These are phyloP conservation scores for Rhizopogon sp. DNA, from an alignment of 768 basidiomycete genomes.

Conservation along the genomic window DNA sequence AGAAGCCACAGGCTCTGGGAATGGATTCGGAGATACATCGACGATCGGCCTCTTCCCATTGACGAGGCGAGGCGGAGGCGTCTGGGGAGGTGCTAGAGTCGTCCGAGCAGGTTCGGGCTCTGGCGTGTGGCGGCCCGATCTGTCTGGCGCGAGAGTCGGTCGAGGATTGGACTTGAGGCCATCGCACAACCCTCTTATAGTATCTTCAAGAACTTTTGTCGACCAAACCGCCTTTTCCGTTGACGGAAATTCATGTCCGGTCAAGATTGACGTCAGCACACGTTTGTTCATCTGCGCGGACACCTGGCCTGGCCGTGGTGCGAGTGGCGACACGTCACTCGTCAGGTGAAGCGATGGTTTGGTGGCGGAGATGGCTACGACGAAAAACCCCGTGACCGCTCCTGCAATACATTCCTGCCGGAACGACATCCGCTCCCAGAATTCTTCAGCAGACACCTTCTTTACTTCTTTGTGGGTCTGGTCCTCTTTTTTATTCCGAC, in stretches of 20 bases:
- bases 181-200: slow-evolving; percentile 69
- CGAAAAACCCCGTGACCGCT: slow-evolving; percentile 91
- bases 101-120: slow-evolving; percentile 26
- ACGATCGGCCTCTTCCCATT: slow-evolving; percentile 24
- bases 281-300: slow-evolving; percentile 64
- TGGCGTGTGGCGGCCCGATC: slow-evolving; percentile 34
- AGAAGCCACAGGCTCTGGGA: slow-evolving; percentile 59
- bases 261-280: slow-evolving; percentile 62
- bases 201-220: slow-evolving; percentile 65
- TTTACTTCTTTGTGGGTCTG: slow-evolving; percentile 48
- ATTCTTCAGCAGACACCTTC: slow-evolving; percentile 68
- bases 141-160: slow-evolving; percentile 10
- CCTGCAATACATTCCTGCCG: slow-evolving; percentile 92
- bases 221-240: slow-evolving; percentile 58
- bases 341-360: slow-evolving; percentile 6
- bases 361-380: slow-evolving; percentile 43
- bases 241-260: slow-evolving; percentile 74
- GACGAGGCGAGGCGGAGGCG: slow-evolving; percentile 41
- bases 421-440: slow-evolving; percentile 97
- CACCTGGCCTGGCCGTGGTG: slow-evolving; percentile 57
- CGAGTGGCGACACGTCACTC: slow-evolving; percentile 37
- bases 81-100: slow-evolving; percentile 42
- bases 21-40: slow-evolving; percentile 62
- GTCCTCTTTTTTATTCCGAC: slow-evolving; percentile 24
- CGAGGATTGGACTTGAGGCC: slow-evolving; percentile 37